Evolutionary conservation across 1,284 basidiomycete genomes (phyloP), one percentile per base, ranked within the genome.

Genomic region (Microbotryum saponariae): DNA sequence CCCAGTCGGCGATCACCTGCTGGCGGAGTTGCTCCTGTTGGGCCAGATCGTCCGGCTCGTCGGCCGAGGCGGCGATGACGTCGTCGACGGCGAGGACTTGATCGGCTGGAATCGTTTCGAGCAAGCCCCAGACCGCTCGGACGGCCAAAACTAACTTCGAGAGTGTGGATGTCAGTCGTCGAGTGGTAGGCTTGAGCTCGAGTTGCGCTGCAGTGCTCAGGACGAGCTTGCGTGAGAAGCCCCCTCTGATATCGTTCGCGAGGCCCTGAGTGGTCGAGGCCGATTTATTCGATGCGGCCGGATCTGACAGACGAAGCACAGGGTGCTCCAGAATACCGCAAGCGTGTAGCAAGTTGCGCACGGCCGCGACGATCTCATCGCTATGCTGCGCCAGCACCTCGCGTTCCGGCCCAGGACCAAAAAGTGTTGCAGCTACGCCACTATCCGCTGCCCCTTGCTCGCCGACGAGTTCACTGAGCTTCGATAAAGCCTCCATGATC

Each of bases 331-430:
- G 61, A 16, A 59, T 69, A 20, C 71, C 71, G 1, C 71, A 70
- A 2, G 71, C 60, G 56, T 74, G 71, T 25, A 74, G 62, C 47
- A 76, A 79, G 75, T 20, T 64, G 27, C 73, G 69, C 80, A 89
- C 84, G 23, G 84, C 79, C 44, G 83, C 76, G 37, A 90, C 87
- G n/a, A 86, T 84, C 55, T 76, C 58, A 61, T 68, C 56, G 3
- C 58, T 59, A 20, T 61, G 56, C 3, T 23, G 14, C 6, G 64
- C 66, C 12, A 68, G 53, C 6, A 55, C 50, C 5, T 59, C 61
- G 7, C 66, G 60, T 53, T 65, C 63, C 6, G 45, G 47, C 9
- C 25, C 31, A 6, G 51, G 33, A 25, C 55, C 47, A 20, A 20
- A 53, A 12, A 23, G 14, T 10, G 21, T 12, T 9, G 51, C 7